Percentiles rank a stretch among this genome's conserved stretches.
Conservation (phyloP, 768 basidiomycete species). For the Lentinula detonsa region DNA sequence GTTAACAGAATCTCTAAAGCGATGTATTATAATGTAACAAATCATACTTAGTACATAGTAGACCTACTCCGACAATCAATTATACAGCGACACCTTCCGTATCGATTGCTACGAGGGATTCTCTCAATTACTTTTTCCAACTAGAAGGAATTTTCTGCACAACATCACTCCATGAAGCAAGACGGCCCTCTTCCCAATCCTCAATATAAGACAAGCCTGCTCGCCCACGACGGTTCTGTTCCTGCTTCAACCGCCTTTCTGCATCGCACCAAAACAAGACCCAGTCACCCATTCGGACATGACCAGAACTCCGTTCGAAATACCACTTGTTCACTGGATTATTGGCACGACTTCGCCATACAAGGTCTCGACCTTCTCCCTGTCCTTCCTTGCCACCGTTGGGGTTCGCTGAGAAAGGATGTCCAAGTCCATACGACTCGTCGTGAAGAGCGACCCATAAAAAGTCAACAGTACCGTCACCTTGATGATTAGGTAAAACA, state of each 20-base stretch:
- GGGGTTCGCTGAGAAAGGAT: constrained; percentile 90
- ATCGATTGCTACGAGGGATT: no score
- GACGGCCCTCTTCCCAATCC: constrained; percentile 68
- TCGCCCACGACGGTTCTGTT: constrained; percentile 58
- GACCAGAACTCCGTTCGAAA: constrained; percentile 92
- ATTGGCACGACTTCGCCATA: constrained; percentile 90
- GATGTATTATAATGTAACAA: not conserved
- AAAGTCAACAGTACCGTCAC: constrained; percentile 98
- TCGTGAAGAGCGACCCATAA: constrained; percentile 98
- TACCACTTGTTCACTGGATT: constrained; percentile 99
- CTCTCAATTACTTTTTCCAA: constrained; percentile 46
- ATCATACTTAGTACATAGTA: not conserved
- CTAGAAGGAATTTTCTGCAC: constrained; percentile 70
- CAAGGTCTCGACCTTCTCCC: constrained; percentile 89
- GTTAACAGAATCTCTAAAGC: not conserved
- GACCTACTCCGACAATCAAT: not conserved
- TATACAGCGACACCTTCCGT: not conserved
- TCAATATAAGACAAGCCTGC: constrained; percentile 68
- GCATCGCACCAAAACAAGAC: constrained; percentile 98
- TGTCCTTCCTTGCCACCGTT: constrained; percentile 89
- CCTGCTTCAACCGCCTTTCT: constrained; percentile 74
- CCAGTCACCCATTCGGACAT: constrained; percentile 82
- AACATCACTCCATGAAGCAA: constrained; percentile 62
- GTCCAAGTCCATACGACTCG: constrained; percentile 94
- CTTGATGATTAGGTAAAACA: constrained; percentile 90